Base-by-base conservation (phyloP, 352 stramenopile genomes). In the Pythium myriotylum region DNA sequence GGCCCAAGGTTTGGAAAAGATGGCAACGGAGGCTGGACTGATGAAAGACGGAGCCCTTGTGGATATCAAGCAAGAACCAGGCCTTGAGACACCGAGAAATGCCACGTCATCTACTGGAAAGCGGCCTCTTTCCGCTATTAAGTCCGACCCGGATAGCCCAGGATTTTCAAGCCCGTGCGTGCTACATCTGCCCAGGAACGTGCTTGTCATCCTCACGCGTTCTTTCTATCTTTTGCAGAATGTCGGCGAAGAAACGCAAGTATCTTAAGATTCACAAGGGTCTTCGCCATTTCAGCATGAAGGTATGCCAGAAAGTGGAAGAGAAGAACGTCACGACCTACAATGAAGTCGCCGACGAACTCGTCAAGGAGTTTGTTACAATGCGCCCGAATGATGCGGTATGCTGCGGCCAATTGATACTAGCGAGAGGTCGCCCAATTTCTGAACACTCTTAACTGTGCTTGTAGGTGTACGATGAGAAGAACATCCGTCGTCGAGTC, bases 271-370 rank as follows among this genome's bases (percentile, higher is more conserved):
- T 92, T 59, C 95, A 93, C 81, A 97, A 97, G 54, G 90, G 90
- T 7, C 65, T 98, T 37, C 89, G 95, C 27, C 92, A 98, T 72
- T 98, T 98, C 55, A 97, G 88, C 41, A 97, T 98, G 86, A 98
- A 98, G 52, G 92, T 98, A 16, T 98, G 93, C 56, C 86, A 97
- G 70, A 98, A 98, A 61, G 95, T 98, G n/a, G 89, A 98, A 73
- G 90, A 98, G 64, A 98, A 98, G 65, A 88, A 97, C 39, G 86
- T 94, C 10, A 98, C 95, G 20, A 92, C 90, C 20, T 98, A 98
- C 78, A 98, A 98, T 67, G 93, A 98, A 79, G 95, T 98, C 20
- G 74, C 86, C 17, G 93, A 98, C 63, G 95, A 98, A 56, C 77
- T 98, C 20, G 90, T 97, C 37, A 79, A 81, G 27, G 90, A 97